A percentile compares a stretch with the other conserved stretches of the same genome.
Conservation (phyloP, 495 filamentous ascomycete genomes). For the Cladorrhinum samala region DNA sequence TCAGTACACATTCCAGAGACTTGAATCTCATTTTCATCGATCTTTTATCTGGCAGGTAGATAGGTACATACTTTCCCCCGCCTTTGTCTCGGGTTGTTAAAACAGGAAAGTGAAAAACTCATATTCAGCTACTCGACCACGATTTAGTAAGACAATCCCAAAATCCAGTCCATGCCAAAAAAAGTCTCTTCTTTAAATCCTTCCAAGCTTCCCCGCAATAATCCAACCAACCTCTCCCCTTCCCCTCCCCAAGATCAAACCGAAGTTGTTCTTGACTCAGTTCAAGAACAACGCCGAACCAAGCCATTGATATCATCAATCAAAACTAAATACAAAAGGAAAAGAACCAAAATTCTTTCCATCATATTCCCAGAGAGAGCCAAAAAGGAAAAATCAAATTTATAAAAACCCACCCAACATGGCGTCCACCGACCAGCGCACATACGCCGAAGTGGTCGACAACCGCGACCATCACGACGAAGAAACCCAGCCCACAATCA, state of each 20-base stretch:
- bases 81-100: too few relatives aligned
- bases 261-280: background rate
- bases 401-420: too few relatives aligned
- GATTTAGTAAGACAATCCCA: too few relatives aligned
- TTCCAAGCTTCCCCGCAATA: background rate
- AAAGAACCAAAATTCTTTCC: background rate
- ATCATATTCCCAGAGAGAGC: too few relatives aligned
- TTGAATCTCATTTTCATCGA: too few relatives aligned
- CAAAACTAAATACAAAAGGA: background rate
- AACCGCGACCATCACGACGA: background rate
- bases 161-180: background rate
- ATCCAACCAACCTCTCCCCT: background rate
- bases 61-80: too few relatives aligned
- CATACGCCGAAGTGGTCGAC: background rate
- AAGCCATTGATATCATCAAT: background rate
- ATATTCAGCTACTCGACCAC: too few relatives aligned
- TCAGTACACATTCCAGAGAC: too few relatives aligned
- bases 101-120: too few relatives aligned
- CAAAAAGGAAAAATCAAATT: too few relatives aligned
- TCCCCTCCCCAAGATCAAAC: background rate
- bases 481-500: too few relatives aligned
- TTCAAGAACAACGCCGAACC: background rate
- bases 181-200: background rate
- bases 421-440: background rate
- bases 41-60: too few relatives aligned